Percentiles rank a stretch among this genome's conserved stretches.
These are phyloP conservation scores for Amanita rubescens DNA, from an alignment of 768 basidiomycete species.

Conservation along the genomic window DNA sequence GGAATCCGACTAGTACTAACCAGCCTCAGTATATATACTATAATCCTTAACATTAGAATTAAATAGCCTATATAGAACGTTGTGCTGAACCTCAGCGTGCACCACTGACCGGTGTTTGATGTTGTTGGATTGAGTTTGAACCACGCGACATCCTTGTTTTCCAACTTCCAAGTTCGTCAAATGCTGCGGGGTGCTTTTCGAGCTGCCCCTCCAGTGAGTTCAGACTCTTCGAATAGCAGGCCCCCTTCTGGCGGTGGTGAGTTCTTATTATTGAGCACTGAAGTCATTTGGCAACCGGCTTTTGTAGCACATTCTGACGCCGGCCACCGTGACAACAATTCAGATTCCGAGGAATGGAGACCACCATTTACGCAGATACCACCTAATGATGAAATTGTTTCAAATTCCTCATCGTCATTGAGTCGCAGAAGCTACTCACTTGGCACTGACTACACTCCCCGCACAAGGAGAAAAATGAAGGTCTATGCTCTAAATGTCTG, in stretches of 20 bases:
- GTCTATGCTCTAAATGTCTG: neutral
- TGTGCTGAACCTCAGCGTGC: neutral
- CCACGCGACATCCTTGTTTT: neutral
- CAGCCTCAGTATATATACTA: neutral
- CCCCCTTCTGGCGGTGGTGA: neutral
- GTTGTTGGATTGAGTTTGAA: neutral
- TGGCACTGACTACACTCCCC: conserved; percentile 1
- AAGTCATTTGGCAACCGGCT: neutral
- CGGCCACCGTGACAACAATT: neutral
- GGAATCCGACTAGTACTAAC: neutral
- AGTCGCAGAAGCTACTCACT: neutral
- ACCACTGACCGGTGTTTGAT: neutral
- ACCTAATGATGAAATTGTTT: neutral
- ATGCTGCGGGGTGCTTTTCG: neutral
- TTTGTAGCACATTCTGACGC: neutral
- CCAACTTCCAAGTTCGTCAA: neutral
- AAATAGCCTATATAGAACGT: conserved; percentile 1
- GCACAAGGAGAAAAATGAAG: conserved; percentile 1
- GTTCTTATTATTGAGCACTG: neutral
- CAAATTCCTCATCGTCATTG: neutral
- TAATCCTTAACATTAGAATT: neutral
- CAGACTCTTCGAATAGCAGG: neutral
- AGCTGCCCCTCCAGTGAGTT: neutral
- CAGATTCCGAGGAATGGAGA: neutral
- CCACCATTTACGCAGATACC: neutral